Base-by-base conservation (phyloP, 495 filamentous ascomycete genomes). In the Penicillium steckii region DNA sequence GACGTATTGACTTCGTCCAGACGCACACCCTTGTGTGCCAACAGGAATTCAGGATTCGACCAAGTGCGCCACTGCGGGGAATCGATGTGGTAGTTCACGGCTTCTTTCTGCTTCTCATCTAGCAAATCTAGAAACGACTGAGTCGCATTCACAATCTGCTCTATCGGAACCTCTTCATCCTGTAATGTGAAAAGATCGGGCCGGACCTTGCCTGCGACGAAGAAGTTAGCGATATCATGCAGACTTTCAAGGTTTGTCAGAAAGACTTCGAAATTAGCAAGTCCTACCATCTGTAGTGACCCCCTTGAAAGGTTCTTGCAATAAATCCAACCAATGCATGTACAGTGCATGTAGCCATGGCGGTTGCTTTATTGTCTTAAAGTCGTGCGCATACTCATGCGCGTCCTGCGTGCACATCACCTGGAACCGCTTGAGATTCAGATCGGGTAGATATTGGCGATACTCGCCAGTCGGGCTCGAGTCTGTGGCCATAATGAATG, bases 1-100 rank as follows among this genome's bases (percentile, higher is more conserved):
- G 55, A 1, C 6, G 64, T 27, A 17, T 61, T 52, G 17, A 83
- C 57, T 52, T 85, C 80, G 64, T 90, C 86, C 0, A 90, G 77
- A 1, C 86, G 81, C 27, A 89, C 63, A 21, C 86, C 86, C 55
- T 83, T 85, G 71, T 79, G 57, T 52, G 70, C 69, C 29, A 87
- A 62, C 0, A 86, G 72, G 63, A 87, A 85, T 63, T 90, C 86
- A 1, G 86, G 86, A 65, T 90, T 90, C 3, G 84, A 88, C 86
- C 86, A 90, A 12, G 83, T 76, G 45, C 86, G 80, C 84, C 84
- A 89, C 62, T 88, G 83, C 26, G 80, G 80, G 10, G 83, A 83
- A 73, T 87, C 82, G 65, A 88, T 78, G 68, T 86, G 81, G 58
- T 85, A 81, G 51, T 54, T 53, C 2, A 83, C 64, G 1, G 63